phyloP scores from a whole-genome alignment of 2,329 filamentous ascomycete species.

The Graphilbum ipis-grandicollis region DNA sequence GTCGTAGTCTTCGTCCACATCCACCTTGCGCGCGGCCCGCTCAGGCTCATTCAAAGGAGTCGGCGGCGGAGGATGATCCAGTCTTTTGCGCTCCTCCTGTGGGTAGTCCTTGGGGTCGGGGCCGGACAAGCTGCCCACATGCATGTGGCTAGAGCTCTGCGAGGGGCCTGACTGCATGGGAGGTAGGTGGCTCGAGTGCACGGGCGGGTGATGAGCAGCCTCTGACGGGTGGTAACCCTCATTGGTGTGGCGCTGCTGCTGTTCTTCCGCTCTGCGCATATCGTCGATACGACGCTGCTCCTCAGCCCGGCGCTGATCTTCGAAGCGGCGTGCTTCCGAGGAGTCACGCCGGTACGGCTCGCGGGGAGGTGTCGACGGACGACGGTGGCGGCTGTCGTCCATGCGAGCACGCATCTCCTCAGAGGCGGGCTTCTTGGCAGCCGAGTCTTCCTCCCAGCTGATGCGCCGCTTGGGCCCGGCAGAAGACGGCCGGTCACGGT shows the following conservation, averaged over 20 bases:
- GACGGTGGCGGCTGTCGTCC: conserved; percentile 67
- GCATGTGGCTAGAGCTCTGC: conserved; percentile 32
- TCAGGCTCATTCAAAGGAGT: conserved; percentile 54
- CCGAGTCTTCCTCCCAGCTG: conserved; percentile 74
- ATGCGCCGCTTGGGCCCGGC: conserved; percentile 59
- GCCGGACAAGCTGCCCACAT: conserved; percentile 29
- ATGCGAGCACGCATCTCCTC: conserved; percentile 77
- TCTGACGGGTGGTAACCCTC: conserved; percentile 85
- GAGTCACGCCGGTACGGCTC: conserved; percentile 62
- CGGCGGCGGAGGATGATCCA: conserved; percentile 27
- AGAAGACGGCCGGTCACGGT: conserved; percentile 60
- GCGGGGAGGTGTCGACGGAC: conserved; percentile 56
- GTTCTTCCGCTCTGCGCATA: conserved; percentile 35
- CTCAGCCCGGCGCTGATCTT: conserved; percentile 40
- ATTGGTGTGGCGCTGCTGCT: conserved; percentile 50
- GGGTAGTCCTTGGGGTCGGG: conserved; percentile 34
- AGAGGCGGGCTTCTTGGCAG: conserved; percentile 69
- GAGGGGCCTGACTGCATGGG: conserved; percentile 45
- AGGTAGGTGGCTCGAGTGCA: conserved; percentile 40
- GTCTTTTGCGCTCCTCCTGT: conserved; percentile 35
- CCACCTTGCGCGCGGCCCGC: conserved; percentile 78
- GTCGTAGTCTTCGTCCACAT: conserved; percentile 94
- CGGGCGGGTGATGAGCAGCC: conserved; percentile 67
- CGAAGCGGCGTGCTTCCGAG: conserved; percentile 49
- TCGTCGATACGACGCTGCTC: conserved; percentile 43